Evolutionary conservation across 768 basidiomycete genomes (phyloP).

Genomic region (Melanogaster broomeanus): DNA sequence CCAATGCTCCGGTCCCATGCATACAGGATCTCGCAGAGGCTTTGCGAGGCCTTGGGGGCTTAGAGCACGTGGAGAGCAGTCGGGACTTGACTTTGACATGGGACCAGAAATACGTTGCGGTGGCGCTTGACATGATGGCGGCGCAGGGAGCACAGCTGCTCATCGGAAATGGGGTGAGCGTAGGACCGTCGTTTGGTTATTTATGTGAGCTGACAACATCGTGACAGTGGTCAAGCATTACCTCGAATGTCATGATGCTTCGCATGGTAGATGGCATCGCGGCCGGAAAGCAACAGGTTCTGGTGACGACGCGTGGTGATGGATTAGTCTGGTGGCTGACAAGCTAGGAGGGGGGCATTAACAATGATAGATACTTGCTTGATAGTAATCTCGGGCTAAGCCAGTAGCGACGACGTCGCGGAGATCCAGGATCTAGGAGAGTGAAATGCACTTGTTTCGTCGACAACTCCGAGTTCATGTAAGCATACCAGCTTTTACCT

Average conservation of each 20-base stretch:
- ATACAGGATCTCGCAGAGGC: conserved; percentile 37
- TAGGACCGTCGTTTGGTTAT: neutral
- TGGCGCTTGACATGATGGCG: conserved; percentile 53
- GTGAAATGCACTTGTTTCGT: no score
- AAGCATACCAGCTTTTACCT: no score
- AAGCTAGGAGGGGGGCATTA: neutral
- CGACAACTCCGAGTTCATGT: no score
- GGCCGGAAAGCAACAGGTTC: conserved; percentile 31
- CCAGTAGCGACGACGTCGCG: no score
- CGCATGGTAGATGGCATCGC: conserved; percentile 30
- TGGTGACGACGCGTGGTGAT: conserved; percentile 19
- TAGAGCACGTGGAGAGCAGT: conserved; percentile 41
- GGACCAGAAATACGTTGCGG: conserved; percentile 45
- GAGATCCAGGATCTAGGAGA: no score
- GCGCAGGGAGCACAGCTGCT: conserved; percentile 48
- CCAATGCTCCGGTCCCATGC: conserved; percentile 46
- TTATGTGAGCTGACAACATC: neutral
- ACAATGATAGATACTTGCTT: neutral
- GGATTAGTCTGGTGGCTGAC: neutral
- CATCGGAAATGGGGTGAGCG: conserved; percentile 52
- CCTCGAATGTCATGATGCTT: conserved; percentile 42
- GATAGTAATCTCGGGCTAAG: no score
- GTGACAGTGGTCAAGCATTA: conserved; percentile 40
- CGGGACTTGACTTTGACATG: conserved; percentile 40
- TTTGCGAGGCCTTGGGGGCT: conserved; percentile 32